Evolutionary conservation across 768 basidiomycete species (phyloP), one percentile per base, ranked within the genome.

Genomic region (Trametes villosa): DNA sequence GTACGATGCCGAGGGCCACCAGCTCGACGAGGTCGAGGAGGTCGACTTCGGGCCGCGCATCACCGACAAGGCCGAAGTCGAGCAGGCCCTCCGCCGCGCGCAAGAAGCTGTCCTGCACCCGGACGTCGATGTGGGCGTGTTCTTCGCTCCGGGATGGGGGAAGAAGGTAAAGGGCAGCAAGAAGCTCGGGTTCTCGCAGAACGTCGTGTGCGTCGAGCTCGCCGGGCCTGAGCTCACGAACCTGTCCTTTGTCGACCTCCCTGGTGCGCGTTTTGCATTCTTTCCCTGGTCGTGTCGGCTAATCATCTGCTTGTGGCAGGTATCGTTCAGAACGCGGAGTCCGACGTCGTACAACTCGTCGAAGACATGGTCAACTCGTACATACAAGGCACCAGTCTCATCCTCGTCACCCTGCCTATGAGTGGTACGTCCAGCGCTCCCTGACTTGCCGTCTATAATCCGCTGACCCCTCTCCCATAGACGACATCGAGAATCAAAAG

Each of bases 91-190:
- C 5, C 79, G 85, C 12, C 77, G 86, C 3, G 87, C 87, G 0
- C 87, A 89, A 63, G 77, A 81, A 0, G 86, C 86, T 0, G 78
- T 86, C n/a, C 75, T 90, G 2, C 77, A 79, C 50, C 83, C 83
- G 0, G 70, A 74, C 12, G 54, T 78, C 13, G 42, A 45, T 31
- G 12, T 53, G 73, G 8, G 56, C 76, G 74, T 54, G 2, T 65
- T 69, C 34, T 34, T 69, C 27, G 46, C 31, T 9, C n/a, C 22
- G 9, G 46, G 52, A 0, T 53, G 42, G n/a, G 17, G n/a, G 15
- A 31, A n/a, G 7, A 38, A 44, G 27, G n/a, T 40, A 18, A 18
- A 18, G 40, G 41, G 33, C 22, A 34, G 26, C 51, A 62, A 42
- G 13, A 26, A 26, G 4, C 61, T 64, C 0, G 27, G 34, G 11